phyloP scores from a whole-genome alignment of 352 stramenopile species.

The Globisporangium carolinianum region DNA sequence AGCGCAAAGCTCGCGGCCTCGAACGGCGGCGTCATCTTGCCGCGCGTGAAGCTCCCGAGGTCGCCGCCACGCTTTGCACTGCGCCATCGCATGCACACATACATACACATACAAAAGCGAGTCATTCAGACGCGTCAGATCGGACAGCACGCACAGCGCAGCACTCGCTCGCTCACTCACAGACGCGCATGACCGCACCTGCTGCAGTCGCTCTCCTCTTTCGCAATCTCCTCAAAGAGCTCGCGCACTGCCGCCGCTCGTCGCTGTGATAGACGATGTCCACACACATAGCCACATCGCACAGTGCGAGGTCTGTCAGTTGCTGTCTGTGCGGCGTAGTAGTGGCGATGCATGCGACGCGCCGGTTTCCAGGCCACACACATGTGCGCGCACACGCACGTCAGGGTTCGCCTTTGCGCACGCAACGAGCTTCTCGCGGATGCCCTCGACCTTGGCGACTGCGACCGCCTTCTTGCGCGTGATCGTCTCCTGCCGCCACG shows the following conservation, averaged over 20 bases:
- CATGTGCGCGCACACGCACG: constrained; percentile 23
- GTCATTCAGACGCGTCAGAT: no score
- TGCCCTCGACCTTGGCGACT: constrained; percentile 64
- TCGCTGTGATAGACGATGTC: background rate
- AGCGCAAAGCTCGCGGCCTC: constrained; percentile 90
- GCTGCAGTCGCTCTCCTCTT: constrained; percentile 86
- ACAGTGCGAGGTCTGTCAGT: no score
- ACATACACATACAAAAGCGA: background rate
- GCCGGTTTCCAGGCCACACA: background rate
- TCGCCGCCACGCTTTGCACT: constrained; percentile 89
- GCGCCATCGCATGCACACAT: background rate
- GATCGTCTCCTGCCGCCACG: constrained; percentile 85
- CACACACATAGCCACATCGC: background rate
- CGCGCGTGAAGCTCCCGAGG: constrained; percentile 81
- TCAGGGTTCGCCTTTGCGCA: constrained; percentile 58
- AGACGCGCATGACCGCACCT: constrained; percentile 27
- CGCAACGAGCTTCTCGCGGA: constrained; percentile 75
- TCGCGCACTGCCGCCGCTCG: constrained; percentile 50
- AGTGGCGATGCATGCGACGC: background rate
- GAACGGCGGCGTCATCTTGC: constrained; percentile 92
- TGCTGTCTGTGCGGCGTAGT: no score
- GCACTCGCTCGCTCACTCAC: no score
- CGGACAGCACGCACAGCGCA: no score
- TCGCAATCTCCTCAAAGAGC: constrained; percentile 82
- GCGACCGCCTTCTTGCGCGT: constrained; percentile 85